A percentile compares a stretch with the other conserved stretches of the same genome.
phyloP scores from a whole-genome alignment of 345 rosid genomes.

The Leavenworthia alabamica region DNA sequence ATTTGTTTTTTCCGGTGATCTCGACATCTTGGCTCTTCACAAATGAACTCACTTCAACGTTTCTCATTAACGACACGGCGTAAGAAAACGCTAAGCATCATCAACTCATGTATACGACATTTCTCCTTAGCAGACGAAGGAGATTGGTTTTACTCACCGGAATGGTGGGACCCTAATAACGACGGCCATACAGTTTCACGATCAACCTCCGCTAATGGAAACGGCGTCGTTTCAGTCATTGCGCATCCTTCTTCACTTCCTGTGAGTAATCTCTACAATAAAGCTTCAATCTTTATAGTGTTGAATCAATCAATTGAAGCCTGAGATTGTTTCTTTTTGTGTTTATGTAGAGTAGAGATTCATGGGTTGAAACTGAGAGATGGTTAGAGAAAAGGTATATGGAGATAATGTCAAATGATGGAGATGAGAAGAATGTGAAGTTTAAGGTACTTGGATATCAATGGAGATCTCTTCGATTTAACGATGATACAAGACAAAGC shows the following conservation, averaged over 20 bases:
- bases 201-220: slow-evolving; percentile 49
- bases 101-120: slow-evolving; percentile 33
- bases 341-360: slow-evolving; percentile 41
- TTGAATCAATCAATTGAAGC: neutral
- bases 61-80: neutral
- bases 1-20: slow-evolving; percentile 1
- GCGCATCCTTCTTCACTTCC: slow-evolving; percentile 74
- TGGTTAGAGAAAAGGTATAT: slow-evolving; percentile 66
- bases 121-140: slow-evolving; percentile 66
- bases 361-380: slow-evolving; percentile 66
- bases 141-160: slow-evolving; percentile 73
- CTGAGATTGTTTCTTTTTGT: neutral
- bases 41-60: slow-evolving; percentile 15
- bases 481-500: slow-evolving; percentile 75
- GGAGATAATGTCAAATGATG: slow-evolving; percentile 32
- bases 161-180: slow-evolving; percentile 72
- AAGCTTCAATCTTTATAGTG: neutral
- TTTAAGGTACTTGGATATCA: slow-evolving; percentile 75
- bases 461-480: slow-evolving; percentile 83
- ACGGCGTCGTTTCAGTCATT: slow-evolving; percentile 75
- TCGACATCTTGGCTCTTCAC: neutral
- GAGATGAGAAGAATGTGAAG: slow-evolving; percentile 25
- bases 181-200: slow-evolving; percentile 44
- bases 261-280: slow-evolving; percentile 38
- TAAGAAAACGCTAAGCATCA: neutral